Evolutionary conservation across 805 yeast species (phyloP).

Genomic region (Torulaspora delbrueckii): DNA sequence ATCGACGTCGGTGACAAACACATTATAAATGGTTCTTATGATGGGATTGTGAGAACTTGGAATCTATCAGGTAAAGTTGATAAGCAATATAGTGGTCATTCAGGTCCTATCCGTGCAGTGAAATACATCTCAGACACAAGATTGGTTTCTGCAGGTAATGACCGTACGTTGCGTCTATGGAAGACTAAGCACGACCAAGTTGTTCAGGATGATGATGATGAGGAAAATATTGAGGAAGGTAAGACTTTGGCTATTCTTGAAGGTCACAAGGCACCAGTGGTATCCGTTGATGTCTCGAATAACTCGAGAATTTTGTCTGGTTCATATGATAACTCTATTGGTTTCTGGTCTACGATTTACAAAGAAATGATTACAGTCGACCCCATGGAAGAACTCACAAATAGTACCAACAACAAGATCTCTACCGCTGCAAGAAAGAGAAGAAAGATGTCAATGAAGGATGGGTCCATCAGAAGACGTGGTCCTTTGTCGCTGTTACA

Average conservation of each 20-base stretch:
- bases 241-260: conserved; percentile 79
- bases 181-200: conserved; percentile 48
- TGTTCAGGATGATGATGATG: conserved; percentile 37
- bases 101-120: conserved; percentile 79
- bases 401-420: conserved; percentile 38
- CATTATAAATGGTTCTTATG: conserved; percentile 86
- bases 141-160: conserved; percentile 82
- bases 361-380: conserved; percentile 74
- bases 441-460: conserved; percentile 73
- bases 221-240: conserved; percentile 55
- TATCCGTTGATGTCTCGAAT: conserved; percentile 57
- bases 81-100: conserved; percentile 80
- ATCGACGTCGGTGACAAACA: conserved; percentile 41
- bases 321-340: conserved; percentile 72
- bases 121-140: conserved; percentile 72
- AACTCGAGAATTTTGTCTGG: conserved; percentile 73
- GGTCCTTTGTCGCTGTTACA: conserved; percentile 76
- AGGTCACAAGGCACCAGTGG: conserved; percentile 89
- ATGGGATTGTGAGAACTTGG: conserved; percentile 90
- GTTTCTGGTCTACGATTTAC: conserved; percentile 82
- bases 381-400: conserved; percentile 42
- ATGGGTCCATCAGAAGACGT: conserved; percentile 70
- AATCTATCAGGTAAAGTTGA: conserved; percentile 74
- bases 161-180: conserved; percentile 87
- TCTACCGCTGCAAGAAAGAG: conserved; percentile 86